Base-by-base conservation (phyloP, 2,329 filamentous ascomycete species). In the Fusarium robinianum region DNA sequence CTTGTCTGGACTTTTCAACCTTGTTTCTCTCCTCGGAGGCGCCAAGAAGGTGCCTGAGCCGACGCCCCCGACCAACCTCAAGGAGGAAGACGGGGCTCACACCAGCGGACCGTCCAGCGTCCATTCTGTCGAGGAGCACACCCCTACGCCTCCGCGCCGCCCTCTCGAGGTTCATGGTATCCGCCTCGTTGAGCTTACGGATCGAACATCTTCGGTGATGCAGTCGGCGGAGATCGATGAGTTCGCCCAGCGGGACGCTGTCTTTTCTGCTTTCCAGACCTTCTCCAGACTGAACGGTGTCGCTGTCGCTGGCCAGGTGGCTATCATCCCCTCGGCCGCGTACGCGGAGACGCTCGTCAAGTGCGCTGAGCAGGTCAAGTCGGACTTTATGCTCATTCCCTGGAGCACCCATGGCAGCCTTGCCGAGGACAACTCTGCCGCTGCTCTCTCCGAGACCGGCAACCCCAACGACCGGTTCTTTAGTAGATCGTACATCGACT, bases 161-260 rank as follows among this genome's bases (percentile, higher is more conserved):
- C 56, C 58, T 7, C 57, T 62, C 11, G 53, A 62, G 36, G 59
- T 62, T 0, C 89, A 95, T 59, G 92, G 90, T 21, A 72, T 96
- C n/a, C 86, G 91, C 10, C 78, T 97, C 11, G 71, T 95, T 34
- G 88, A 95, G 63, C 79, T 97, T 9, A 95, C 89, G 0, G 91
- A 96, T 59, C 90, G 92, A 77, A 87, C 89, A 27, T 96, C 92
- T 1, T 91, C 90, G 12, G 92, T 96, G 58, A 97, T 97, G 92
- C 86, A 89, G 58, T 89, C 95, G 8, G 85, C 90, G 0, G 90
- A 95, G 62, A 77, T 85, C 3, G 86, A 90, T 25, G 88, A 94
- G 34, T 79, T 83, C 49, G 80, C 80, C 17, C 75, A 79, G 6
- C 78, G 80, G 59, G 92, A 97, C 60, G 90, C 92, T 0, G 85